Evolutionary conservation across 352 stramenopile genomes (phyloP), one percentile per base, ranked within the genome.

Genomic region (Pythium folliculosum): DNA sequence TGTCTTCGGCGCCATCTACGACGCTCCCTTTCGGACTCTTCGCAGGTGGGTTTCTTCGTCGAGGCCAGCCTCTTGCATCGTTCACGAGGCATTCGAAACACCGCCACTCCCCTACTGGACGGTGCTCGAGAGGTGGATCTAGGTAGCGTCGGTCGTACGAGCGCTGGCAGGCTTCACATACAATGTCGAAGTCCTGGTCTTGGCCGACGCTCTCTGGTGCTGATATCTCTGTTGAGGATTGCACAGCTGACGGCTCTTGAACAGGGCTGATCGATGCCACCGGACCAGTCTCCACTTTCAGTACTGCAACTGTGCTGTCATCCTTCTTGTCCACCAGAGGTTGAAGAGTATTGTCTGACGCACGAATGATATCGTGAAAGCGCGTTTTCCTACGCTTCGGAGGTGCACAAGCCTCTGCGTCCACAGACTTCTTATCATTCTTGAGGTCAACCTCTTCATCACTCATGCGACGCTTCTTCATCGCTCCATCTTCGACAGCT

Each of bases 51-150:
- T 57, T 69, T 59, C 75, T 47, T 58, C 76, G 69, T 40, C 84
- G 80, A 53, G 88, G 88, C 88, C 88, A 96, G 0, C 88, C 88
- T 3, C 86, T 77, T 49, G 84, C 85, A 67, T 94, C 86, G 54
- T 96, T 96, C 22, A 96, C 88, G 9, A 96, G 79, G 50, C 88
- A 96, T 60, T 96, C 88, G 64, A 96, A 95, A 66, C 88, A 96
- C 22, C 84, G 76, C 88, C 88, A 96, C 45, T 94, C 88, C 44
- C 87, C 88, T 19, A 70, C 69, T 2, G 88, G 88, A 22, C 82
- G 86, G 50, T 92, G 80, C 12, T 87, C 76, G 16, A 96, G 76
- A 2, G 88, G 88, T 62, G 88, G 88, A 25, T 96, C 88, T 32
- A 96, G 47, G 61, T 94, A 92, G 44, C 86, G 79, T 72, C 91